Conservation (phyloP, 192 early-diverging fungal species). For the Mortierella alpina region DNA sequence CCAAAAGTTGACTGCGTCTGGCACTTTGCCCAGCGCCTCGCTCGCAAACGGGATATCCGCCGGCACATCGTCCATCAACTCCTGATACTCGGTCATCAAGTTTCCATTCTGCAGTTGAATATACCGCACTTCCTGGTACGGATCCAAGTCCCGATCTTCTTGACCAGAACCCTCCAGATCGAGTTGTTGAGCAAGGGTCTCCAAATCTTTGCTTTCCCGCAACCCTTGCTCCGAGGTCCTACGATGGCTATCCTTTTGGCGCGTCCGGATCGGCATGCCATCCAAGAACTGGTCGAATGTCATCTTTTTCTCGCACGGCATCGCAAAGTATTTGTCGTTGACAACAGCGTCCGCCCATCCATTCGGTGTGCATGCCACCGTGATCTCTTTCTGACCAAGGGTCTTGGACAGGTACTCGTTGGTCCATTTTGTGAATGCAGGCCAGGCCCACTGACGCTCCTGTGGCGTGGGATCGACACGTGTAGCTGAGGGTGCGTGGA, state of each 20-base stretch:
- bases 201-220: not conserved
- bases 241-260: not conserved
- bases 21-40: constrained; percentile 55
- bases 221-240: not conserved
- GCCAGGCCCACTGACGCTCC: constrained; percentile 51
- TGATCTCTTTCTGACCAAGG: constrained; percentile 48
- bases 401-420: constrained; percentile 55
- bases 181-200: not conserved
- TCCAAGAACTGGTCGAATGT: constrained; percentile 56
- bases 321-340: constrained; percentile 59
- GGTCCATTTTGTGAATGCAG: constrained; percentile 60
- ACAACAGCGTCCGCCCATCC: constrained; percentile 64
- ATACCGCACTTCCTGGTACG: constrained; percentile 54
- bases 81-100: constrained; percentile 54
- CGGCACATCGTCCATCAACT: constrained; percentile 53
- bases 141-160: not conserved
- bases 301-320: constrained; percentile 63
- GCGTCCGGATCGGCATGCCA: constrained; percentile 42
- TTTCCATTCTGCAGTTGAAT: constrained; percentile 66
- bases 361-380: constrained; percentile 56
- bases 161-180: not conserved
- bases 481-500: constrained; percentile 15
- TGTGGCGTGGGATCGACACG: constrained; percentile 4
- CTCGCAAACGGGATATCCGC: constrained; percentile 55
- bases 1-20: constrained; percentile 67